Percentiles rank a stretch among this genome's conserved stretches.
Conservation (phyloP, 1,139 yeast species). For the Geotrichum phurueaensis region DNA sequence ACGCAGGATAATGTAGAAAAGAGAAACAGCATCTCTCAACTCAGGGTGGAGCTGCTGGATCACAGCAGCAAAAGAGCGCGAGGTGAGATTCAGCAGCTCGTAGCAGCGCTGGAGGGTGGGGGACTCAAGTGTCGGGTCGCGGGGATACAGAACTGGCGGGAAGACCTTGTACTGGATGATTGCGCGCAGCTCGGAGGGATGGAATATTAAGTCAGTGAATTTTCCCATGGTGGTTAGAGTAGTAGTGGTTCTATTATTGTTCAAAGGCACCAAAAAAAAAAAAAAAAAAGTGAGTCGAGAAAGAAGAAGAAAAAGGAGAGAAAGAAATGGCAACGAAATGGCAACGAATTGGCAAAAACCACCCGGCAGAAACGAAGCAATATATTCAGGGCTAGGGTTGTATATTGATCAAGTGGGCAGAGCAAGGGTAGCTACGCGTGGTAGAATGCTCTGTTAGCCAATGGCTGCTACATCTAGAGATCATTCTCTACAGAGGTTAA, state of each 20-base stretch:
- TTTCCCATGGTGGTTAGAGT: slow-evolving; percentile 52
- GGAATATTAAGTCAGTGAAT: slow-evolving; percentile 53
- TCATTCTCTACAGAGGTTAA: no score
- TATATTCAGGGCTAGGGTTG: neutral
- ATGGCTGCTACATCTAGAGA: no score
- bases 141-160: slow-evolving; percentile 47
- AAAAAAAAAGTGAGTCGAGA: neutral
- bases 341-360: no score
- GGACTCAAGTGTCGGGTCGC: slow-evolving; percentile 42
- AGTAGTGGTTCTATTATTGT: neutral
- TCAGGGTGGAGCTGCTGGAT: slow-evolving; percentile 89
- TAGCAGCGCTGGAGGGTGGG: slow-evolving; percentile 59
- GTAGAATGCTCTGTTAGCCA: no score
- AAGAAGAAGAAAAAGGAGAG: neutral
- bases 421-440: neutral
- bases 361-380: neutral
- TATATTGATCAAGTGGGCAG: neutral
- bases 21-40: slow-evolving; percentile 54
- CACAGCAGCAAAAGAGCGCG: slow-evolving; percentile 90
- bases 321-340: neutral
- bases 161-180: slow-evolving; percentile 48
- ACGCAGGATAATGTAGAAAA: slow-evolving; percentile 81
- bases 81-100: slow-evolving; percentile 59
- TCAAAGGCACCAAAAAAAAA: neutral
- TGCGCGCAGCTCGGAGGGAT: slow-evolving; percentile 68